Percentiles rank a stretch among this genome's conserved stretches.
Evolutionary conservation across 1,139 yeast genomes (phyloP).

Genomic region (Saccharomyces hybrid): DNA sequence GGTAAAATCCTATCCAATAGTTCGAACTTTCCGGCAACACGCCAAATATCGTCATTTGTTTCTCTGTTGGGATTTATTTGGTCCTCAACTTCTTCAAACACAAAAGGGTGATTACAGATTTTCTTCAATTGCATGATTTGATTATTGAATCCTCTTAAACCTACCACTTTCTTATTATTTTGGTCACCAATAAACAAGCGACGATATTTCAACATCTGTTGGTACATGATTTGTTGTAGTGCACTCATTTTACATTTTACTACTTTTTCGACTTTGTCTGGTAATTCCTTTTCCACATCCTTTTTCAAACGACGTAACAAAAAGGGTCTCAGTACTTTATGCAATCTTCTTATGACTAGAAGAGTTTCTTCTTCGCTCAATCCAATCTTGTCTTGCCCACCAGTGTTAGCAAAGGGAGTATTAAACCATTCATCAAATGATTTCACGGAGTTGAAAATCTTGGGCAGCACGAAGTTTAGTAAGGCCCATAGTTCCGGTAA

Average conservation of each 20-base stretch:
- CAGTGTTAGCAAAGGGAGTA: constrained; percentile 77
- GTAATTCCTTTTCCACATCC: constrained; percentile 94
- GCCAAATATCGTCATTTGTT: constrained; percentile 67
- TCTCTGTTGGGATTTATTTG: constrained; percentile 68
- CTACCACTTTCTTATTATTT: constrained; percentile 39
- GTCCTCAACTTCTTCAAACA: constrained; percentile 88
- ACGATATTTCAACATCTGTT: constrained; percentile 68
- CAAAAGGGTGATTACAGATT: constrained; percentile 96
- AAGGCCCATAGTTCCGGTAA: constrained; percentile 82
- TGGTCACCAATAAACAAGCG: constrained; percentile 55
- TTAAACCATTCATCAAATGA: constrained; percentile 88
- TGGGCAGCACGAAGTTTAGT: constrained; percentile 68
- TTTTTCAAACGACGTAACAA: constrained; percentile 87
- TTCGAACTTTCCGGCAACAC: constrained; percentile 68
- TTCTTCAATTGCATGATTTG: constrained; percentile 93
- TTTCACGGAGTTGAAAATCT: constrained; percentile 73
- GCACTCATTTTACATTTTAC: constrained; percentile 91
- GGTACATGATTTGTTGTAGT: constrained; percentile 69
- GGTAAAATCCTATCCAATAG: constrained; percentile 67
- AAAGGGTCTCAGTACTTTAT: constrained; percentile 92
- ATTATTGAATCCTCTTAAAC: constrained; percentile 79
- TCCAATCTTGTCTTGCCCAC: constrained; percentile 72
- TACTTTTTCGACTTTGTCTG: constrained; percentile 91
- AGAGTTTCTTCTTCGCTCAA: constrained; percentile 88
- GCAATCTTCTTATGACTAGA: constrained; percentile 88